Base-by-base conservation (phyloP, 495 filamentous ascomycete species). In the Lasiosphaeria ovina region DNA sequence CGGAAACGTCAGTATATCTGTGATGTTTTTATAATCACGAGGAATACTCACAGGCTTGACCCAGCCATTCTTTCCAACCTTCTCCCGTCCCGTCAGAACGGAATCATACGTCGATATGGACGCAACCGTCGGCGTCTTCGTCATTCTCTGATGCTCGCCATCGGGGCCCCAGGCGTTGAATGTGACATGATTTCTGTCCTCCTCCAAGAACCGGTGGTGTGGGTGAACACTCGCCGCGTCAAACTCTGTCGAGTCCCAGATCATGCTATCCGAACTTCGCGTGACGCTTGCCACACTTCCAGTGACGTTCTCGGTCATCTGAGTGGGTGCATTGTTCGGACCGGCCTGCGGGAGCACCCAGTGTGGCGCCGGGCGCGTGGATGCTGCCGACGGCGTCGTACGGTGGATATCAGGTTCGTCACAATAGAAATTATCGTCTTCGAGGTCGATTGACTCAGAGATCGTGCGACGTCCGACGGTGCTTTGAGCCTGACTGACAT, bases 101-200 rank as follows among this genome's bases (percentile, higher is more conserved):
- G 57, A 24, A 24, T 24, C 17, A 11, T 33, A 2, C 0, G 57
- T 52, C 40, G 14, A 55, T 16, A n/a, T 45, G 0, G 57, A 60
- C 11, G 12, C 57, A 10, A 57, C 50, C 1, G 59, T 59, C 4
- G 57, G 64, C 1, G 24, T 36, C 38, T 57, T 56, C 14, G 51
- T 10, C 64, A 57, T 57, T 12, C 42, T 38, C 4, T 36, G 33
- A 10, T 35, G 54, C 50, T 66, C 47, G 35, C 61, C 61, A 10
- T 64, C 35, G 1, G 65, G 61, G 12, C 64, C 61, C 54, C 51
- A 67, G 33, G 61, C 58, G 17, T 61, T 67, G 59, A 57, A 64
- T 0, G 52, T 9, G 8, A 62, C 48, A 35, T 47, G 3, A n/a
- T 35, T 11, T 35, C 7, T 33, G 12, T 4, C 12, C 6, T n/a